phyloP scores from a whole-genome alignment of 1,284 basidiomycete genomes.

The Ustilago xerochloae region DNA sequence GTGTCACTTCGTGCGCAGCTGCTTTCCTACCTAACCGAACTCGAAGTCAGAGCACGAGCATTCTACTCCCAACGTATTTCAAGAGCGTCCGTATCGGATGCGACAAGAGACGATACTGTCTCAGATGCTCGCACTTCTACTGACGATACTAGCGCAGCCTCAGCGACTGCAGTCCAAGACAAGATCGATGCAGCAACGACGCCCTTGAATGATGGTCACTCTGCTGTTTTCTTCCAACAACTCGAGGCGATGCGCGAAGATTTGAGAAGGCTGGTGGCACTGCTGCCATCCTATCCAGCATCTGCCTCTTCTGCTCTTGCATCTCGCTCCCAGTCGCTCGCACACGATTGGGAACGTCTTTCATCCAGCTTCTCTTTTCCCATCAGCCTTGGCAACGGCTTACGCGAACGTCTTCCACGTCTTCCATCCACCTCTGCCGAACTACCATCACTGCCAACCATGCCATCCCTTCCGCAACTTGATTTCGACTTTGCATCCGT shows the following conservation, averaged over 20 bases:
- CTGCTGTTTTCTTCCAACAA: slow-evolving; percentile 52
- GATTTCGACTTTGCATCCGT: slow-evolving; percentile 47
- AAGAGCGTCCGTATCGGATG: slow-evolving; percentile 3
- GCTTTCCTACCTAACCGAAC: slow-evolving; percentile 48
- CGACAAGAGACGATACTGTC: neutral
- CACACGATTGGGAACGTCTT: slow-evolving; percentile 46
- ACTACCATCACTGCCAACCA: slow-evolving; percentile 28
- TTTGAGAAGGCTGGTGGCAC: slow-evolving; percentile 29
- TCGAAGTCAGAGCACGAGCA: slow-evolving; percentile 43
- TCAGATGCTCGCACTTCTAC: neutral
- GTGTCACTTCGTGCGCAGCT: slow-evolving; percentile 51
- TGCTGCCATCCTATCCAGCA: slow-evolving; percentile 45
- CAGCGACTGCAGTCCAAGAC: neutral
- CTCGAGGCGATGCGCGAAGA: slow-evolving; percentile 57
- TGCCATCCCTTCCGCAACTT: slow-evolving; percentile 39
- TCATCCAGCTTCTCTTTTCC: slow-evolving; percentile 43
- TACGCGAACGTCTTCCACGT: slow-evolving; percentile 35
- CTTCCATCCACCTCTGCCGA: slow-evolving; percentile 40
- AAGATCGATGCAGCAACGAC: neutral
- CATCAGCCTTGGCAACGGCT: slow-evolving; percentile 31
- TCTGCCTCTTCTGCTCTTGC: slow-evolving; percentile 47
- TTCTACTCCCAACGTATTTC: slow-evolving; percentile 41
- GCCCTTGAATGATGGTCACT: slow-evolving; percentile 16
- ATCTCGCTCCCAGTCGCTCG: slow-evolving; percentile 49
- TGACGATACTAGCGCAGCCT: neutral